Percentiles rank a stretch among this genome's conserved stretches.
Conservation (phyloP, 179 eudicot genomes). For the Beta corolliflora region DNA sequence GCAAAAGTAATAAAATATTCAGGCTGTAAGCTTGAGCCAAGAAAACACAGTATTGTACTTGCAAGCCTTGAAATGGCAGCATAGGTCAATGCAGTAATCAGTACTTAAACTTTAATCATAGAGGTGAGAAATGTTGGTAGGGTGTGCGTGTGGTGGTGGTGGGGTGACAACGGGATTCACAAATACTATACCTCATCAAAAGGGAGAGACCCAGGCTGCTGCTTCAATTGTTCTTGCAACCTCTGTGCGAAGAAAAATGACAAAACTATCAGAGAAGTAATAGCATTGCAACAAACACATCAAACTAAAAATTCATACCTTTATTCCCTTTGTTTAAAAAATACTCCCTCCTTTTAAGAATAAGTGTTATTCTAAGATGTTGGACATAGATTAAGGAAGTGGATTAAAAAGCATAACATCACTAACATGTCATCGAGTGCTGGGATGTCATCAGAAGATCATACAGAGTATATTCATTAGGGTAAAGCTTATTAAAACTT, state of each 20-base stretch:
- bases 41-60: neutral
- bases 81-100: neutral
- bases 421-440: neutral
- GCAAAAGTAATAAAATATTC: conserved; percentile 24
- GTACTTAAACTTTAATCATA: neutral
- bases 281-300: neutral
- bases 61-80: neutral
- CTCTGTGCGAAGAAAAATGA: conserved; percentile 38
- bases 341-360: neutral
- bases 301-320: neutral
- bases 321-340: neutral
- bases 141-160: too few species aligned
- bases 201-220: conserved; percentile 68
- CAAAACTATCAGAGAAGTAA: neutral
- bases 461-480: neutral
- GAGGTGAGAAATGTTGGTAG: neutral
- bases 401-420: neutral
- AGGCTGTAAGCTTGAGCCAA: conserved; percentile 10
- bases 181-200: conserved; percentile 72
- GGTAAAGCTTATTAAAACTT: neutral
- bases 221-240: conserved; percentile 61
- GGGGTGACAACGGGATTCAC: neutral
- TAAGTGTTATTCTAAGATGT: neutral
- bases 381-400: neutral
- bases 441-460: neutral